Conservation (phyloP, 345 rosid species). For the Dipteronia dyeriana region DNA sequence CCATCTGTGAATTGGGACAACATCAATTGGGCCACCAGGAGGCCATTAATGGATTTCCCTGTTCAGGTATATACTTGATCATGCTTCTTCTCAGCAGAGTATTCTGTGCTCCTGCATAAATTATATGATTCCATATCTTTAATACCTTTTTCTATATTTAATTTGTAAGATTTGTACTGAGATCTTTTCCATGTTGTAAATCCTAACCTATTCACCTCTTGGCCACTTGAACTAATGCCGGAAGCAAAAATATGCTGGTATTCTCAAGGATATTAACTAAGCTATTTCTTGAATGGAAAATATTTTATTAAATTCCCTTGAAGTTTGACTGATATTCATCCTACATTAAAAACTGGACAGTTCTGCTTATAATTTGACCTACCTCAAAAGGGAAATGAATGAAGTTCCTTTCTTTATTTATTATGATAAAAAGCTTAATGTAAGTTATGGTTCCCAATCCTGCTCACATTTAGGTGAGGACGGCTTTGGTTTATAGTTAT, state of each 20-base stretch:
- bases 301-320: no score
- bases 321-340: no score
- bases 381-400: no score
- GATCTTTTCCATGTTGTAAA: neutral
- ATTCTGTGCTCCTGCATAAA: neutral
- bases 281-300: neutral
- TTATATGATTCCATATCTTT: neutral
- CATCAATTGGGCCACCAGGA: constrained; percentile 82
- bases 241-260: neutral
- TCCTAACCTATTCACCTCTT: neutral
- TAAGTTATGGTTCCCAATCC: no score
- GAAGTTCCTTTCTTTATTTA: no score
- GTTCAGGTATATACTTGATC: constrained; percentile 66
- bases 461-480: no score
- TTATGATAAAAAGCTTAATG: no score
- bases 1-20: constrained; percentile 95
- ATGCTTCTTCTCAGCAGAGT: neutral
- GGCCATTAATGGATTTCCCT: constrained; percentile 97
- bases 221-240: neutral
- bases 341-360: no score
- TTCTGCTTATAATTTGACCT: no score
- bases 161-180: constrained; percentile 2
- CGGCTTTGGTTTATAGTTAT: no score
- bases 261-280: constrained; percentile 5
- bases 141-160: neutral